Evolutionary conservation across 1,284 basidiomycete genomes (phyloP), one percentile per base, ranked within the genome.

Genomic region (Boletus hoseneyae): DNA sequence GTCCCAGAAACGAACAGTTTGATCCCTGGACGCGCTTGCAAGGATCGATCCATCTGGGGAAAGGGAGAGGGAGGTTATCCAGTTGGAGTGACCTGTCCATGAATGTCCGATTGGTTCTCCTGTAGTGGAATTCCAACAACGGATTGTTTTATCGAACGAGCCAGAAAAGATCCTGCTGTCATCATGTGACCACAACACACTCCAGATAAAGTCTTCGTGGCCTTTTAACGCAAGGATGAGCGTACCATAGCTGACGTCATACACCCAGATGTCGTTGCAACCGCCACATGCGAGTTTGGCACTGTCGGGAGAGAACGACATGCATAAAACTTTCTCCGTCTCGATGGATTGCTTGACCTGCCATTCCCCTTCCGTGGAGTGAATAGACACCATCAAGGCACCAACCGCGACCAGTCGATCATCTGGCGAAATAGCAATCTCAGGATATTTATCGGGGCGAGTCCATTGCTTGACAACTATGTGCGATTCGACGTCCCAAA

Each of bases 1-100:
- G 16, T 55, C 41, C 58, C 58, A 58, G 39, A 58, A 45, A 11
- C 51, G 48, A 18, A 58, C 36, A 5, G 43, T 51, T 2, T 5
- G 1, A 35, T 58, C 58, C 3, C 0, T 0, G 1, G 58, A 51
- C 0, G 54, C 38, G n/a, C 56, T 56, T 4, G 57, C 52, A 9
- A 59, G 47, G 13, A 45, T 43, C 2, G 21, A 30, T 16, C 48
- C 45, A 12, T 48, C 30, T 7, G 48, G 38, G 1, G 55, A 48
- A 29, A 53, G 35, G 10, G 50, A 44, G n/a, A 57, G 25, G 1
- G 35, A 48, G 25, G 0, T 1, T 29, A 47, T 34, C 1, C 0
- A 1, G 11, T 15, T 0, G 1, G 25, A 23, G 29, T 47, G 49
- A 25, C 49, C 49, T 37, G 41, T 48, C 55, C 45, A 61, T 6